Conservation (phyloP, 2,329 filamentous ascomycete genomes). For the Grosmannia serpens region DNA sequence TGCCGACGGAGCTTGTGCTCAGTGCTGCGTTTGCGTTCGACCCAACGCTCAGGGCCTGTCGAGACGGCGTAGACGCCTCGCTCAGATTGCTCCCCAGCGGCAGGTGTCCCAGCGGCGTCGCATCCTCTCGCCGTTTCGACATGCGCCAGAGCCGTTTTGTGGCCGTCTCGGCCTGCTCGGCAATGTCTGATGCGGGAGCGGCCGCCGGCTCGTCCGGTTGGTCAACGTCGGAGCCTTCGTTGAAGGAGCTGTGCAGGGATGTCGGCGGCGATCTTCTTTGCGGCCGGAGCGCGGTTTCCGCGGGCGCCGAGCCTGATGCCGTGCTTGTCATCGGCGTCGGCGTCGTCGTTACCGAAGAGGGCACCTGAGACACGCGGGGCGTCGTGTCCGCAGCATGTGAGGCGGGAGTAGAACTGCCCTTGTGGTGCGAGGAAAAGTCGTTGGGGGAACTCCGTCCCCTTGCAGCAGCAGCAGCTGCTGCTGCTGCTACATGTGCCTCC, state of each 20-base stretch:
- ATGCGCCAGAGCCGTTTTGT: slow-evolving; percentile 64
- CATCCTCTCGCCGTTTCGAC: slow-evolving; percentile 53
- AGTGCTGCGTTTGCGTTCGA: slow-evolving; percentile 51
- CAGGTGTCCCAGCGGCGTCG: not conserved
- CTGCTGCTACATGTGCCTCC: slow-evolving; percentile 2
- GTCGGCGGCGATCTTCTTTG: slow-evolving; percentile 58
- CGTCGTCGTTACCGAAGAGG: slow-evolving; percentile 16
- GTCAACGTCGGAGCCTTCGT: slow-evolving; percentile 74
- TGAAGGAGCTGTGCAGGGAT: slow-evolving; percentile 65
- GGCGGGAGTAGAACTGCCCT: not conserved
- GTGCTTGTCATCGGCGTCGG: slow-evolving; percentile 15
- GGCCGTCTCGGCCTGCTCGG: slow-evolving; percentile 42
- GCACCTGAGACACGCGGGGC: slow-evolving; percentile 33
- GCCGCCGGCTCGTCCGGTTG: slow-evolving; percentile 48
- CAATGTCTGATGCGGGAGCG: slow-evolving; percentile 11
- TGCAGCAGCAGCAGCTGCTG: not conserved
- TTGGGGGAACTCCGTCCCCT: not conserved
- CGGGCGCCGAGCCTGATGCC: slow-evolving; percentile 29
- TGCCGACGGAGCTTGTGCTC: slow-evolving; percentile 59
- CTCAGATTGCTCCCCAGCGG: slow-evolving; percentile 7
- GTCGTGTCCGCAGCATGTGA: slow-evolving; percentile 30
- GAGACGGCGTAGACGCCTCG: slow-evolving; percentile 20
- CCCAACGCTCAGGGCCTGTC: slow-evolving; percentile 34
- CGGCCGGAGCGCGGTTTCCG: slow-evolving; percentile 44
- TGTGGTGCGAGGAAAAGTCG: not conserved